Conservation (phyloP, 2,329 filamentous ascomycete genomes). For the Colletotrichum euphorbiae region DNA sequence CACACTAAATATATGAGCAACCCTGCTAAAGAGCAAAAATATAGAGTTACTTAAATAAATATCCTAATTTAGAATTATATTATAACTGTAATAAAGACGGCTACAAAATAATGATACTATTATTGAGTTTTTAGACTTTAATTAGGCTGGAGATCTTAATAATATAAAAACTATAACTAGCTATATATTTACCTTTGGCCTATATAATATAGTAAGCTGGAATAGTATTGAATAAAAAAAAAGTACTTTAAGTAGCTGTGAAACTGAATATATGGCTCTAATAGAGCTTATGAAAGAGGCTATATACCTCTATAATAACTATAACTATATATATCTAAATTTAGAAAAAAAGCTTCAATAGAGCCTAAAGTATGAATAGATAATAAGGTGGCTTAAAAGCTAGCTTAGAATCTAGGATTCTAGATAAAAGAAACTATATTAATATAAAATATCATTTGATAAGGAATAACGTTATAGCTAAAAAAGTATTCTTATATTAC, state of each 20-base stretch:
- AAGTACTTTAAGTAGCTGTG: background rate
- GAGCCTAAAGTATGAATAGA: background rate
- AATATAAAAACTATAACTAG: background rate
- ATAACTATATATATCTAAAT: background rate
- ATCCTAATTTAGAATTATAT: background rate
- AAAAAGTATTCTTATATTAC: background rate
- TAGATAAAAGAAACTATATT: background rate
- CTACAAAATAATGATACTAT: background rate
- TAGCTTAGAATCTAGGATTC: background rate
- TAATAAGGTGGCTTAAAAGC: background rate
- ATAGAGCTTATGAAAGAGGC: background rate
- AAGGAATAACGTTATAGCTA: background rate
- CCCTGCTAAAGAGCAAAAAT: background rate
- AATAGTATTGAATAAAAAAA: background rate
- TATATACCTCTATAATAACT: background rate
- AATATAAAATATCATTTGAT: background rate
- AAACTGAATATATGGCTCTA: constrained; percentile 2
- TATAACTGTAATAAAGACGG: background rate
- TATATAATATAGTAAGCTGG: background rate
- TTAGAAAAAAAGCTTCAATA: background rate
- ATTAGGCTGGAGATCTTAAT: background rate
- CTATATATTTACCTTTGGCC: background rate
- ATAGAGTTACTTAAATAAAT: background rate
- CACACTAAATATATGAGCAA: too few relatives aligned
- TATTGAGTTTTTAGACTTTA: background rate